Percentiles rank a stretch among this genome's conserved stretches.
These are phyloP conservation scores for Plasmodium ovale DNA, from an alignment of 169 alveolate species.

Conservation along the genomic window DNA sequence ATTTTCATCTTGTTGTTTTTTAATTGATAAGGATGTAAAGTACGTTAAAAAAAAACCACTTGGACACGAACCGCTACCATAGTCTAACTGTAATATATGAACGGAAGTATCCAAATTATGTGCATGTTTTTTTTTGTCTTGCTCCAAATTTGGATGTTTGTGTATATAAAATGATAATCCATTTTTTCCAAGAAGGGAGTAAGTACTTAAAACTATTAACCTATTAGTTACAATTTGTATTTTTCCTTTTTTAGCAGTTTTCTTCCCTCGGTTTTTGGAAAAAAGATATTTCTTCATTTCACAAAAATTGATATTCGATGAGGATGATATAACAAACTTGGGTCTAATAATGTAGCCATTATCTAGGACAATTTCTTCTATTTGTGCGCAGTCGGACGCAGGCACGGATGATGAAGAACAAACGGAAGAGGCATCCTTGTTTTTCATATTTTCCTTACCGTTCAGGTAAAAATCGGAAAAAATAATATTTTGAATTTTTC, in stretches of 20 bases:
- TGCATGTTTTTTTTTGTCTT: neutral
- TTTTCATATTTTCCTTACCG: neutral
- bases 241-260: neutral
- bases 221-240: slow-evolving; percentile 20
- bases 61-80: slow-evolving; percentile 66
- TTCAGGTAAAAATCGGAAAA: neutral
- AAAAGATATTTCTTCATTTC: slow-evolving; percentile 52
- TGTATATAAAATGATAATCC: slow-evolving; percentile 63
- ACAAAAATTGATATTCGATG: slow-evolving; percentile 46
- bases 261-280: neutral
- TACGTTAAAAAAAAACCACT: slow-evolving; percentile 48
- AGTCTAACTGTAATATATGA: slow-evolving; percentile 61
- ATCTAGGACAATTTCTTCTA: slow-evolving; percentile 33
- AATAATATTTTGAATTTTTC: slow-evolving; percentile 41
- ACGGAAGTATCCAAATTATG: neutral
- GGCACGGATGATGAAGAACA: neutral
- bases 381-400: too few species aligned
- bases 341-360: slow-evolving; percentile 47
- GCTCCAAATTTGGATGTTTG: slow-evolving; percentile 20
- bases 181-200: slow-evolving; percentile 41
- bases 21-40: slow-evolving; percentile 56
- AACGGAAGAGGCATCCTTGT: neutral
- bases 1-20: neutral
- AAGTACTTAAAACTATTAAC: slow-evolving; percentile 52
- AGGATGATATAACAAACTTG: slow-evolving; percentile 60